Evolutionary conservation across 192 early-diverging fungal genomes (phyloP).

Genomic region (Coemansia sp.): DNA sequence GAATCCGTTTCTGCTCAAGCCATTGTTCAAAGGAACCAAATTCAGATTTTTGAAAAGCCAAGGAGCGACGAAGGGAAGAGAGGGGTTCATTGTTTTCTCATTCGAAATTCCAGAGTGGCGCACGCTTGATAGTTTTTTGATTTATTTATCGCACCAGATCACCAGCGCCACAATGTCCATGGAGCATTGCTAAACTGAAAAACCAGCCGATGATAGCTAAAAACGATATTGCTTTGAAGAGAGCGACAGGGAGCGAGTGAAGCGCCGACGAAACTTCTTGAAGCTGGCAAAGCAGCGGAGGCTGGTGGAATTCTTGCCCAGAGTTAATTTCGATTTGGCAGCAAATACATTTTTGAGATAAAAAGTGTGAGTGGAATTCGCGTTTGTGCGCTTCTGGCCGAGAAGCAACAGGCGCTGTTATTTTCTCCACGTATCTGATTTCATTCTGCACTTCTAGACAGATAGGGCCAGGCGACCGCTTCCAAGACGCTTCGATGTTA

Average conservation of each 20-base stretch:
- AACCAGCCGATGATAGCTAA: too few relatives aligned
- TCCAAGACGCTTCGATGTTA: neutral
- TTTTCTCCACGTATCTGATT: neutral
- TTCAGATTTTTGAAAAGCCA: neutral
- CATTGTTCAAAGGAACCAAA: neutral
- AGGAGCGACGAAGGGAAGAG: neutral
- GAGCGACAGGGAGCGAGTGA: too few relatives aligned
- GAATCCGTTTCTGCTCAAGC: neutral
- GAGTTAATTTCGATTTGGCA: too few relatives aligned
- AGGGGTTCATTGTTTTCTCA: neutral
- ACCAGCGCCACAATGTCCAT: neutral
- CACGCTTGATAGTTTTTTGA: too few relatives aligned
- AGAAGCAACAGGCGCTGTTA: neutral
- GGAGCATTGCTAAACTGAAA: neutral
- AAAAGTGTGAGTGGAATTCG: neutral
- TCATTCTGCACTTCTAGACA: neutral
- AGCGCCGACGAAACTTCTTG: too few relatives aligned
- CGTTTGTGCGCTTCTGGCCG: neutral
- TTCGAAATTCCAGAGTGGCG: too few relatives aligned
- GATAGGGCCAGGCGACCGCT: neutral
- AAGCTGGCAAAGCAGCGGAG: too few relatives aligned
- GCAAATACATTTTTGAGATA: neutral
- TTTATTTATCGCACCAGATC: neutral
- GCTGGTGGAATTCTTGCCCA: too few relatives aligned
- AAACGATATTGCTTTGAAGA: too few relatives aligned